These are phyloP conservation scores for Lonicera japonica DNA, from an alignment of 129 eudicot species.

Conservation along the genomic window DNA sequence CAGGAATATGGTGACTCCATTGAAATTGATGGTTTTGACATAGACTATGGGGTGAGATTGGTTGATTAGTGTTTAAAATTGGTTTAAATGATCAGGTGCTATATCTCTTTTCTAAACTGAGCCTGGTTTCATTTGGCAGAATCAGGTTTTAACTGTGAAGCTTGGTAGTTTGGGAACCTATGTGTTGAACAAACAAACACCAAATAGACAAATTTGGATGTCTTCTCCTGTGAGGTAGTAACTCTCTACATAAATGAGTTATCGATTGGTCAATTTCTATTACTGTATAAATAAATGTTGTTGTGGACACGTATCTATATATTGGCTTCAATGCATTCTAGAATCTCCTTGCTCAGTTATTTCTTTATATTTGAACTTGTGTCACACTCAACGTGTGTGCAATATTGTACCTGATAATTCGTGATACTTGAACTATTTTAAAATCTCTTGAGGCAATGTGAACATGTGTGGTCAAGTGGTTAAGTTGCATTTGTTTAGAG, in stretches of 20 bases:
- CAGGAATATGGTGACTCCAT: slow-evolving; percentile 96
- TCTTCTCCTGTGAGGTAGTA: slow-evolving; percentile 97
- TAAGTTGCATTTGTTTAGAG: no score
- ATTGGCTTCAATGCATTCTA: no score
- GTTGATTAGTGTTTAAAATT: slow-evolving; percentile 2
- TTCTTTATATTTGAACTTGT: no score
- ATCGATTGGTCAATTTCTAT: no score
- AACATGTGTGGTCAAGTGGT: no score
- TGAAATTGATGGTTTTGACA: slow-evolving; percentile 91
- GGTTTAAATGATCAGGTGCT: slow-evolving; percentile 1
- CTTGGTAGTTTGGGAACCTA: slow-evolving; percentile 93
- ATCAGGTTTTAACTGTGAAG: slow-evolving; percentile 85
- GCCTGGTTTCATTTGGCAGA: slow-evolving; percentile 38
- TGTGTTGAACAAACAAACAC: slow-evolving; percentile 94
- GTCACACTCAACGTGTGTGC: no score
- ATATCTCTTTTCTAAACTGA: slow-evolving; percentile 6
- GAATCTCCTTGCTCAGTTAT: no score
- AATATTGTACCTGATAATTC: no score
- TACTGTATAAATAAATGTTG: no score
- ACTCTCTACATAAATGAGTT: background rate
- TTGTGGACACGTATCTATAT: no score
- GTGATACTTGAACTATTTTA: no score
- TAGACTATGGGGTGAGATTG: slow-evolving; percentile 86
- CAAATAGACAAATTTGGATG: slow-evolving; percentile 98
- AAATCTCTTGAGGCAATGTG: no score